Percentiles rank a stretch among this genome's conserved stretches.
These are phyloP conservation scores for Cyberlindnera meyerae DNA, from an alignment of 805 yeast species.

Conservation along the genomic window DNA sequence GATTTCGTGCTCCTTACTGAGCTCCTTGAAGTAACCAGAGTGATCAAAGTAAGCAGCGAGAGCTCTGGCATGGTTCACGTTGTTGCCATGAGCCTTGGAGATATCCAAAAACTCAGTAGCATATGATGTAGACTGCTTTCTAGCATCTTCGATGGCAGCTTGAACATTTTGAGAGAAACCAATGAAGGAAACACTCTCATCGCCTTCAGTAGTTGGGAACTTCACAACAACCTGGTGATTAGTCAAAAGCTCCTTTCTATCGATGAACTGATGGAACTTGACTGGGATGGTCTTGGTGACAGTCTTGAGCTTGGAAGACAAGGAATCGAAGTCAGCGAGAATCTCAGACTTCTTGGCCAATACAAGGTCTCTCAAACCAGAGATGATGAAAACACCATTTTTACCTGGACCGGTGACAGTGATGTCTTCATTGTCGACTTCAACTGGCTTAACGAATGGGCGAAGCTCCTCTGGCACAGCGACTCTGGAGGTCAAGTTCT, in stretches of 20 bases:
- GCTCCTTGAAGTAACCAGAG: slow-evolving; percentile 41
- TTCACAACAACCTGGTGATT: slow-evolving; percentile 53
- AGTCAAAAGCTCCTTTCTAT: slow-evolving; percentile 46
- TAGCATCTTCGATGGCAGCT: slow-evolving; percentile 59
- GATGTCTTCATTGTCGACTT: slow-evolving; percentile 26
- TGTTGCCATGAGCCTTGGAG: slow-evolving; percentile 83
- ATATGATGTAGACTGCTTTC: slow-evolving; percentile 52
- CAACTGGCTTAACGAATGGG: slow-evolving; percentile 29
- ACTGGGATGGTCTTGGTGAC: slow-evolving; percentile 63
- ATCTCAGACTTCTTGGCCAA: slow-evolving; percentile 50
- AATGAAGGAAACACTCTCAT: slow-evolving; percentile 50
- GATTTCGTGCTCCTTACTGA: slow-evolving; percentile 39
- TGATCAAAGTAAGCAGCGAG: slow-evolving; percentile 63
- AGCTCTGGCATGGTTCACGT: slow-evolving; percentile 68
- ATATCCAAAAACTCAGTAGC: slow-evolving; percentile 70
- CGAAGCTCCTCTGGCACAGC: slow-evolving; percentile 35
- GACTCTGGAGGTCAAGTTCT: slow-evolving; percentile 46
- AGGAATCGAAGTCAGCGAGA: slow-evolving; percentile 37
- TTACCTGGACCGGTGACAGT: slow-evolving; percentile 30
- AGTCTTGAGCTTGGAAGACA: slow-evolving; percentile 41
- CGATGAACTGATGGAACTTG: slow-evolving; percentile 64
- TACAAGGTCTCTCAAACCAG: slow-evolving; percentile 71
- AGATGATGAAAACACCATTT: slow-evolving; percentile 43
- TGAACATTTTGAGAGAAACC: slow-evolving; percentile 59
- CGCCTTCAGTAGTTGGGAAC: slow-evolving; percentile 43